A percentile compares a stretch with the other conserved stretches of the same genome.
Evolutionary conservation across 163 green algal species (phyloP).

Genomic region (Chlorella variabilis): DNA sequence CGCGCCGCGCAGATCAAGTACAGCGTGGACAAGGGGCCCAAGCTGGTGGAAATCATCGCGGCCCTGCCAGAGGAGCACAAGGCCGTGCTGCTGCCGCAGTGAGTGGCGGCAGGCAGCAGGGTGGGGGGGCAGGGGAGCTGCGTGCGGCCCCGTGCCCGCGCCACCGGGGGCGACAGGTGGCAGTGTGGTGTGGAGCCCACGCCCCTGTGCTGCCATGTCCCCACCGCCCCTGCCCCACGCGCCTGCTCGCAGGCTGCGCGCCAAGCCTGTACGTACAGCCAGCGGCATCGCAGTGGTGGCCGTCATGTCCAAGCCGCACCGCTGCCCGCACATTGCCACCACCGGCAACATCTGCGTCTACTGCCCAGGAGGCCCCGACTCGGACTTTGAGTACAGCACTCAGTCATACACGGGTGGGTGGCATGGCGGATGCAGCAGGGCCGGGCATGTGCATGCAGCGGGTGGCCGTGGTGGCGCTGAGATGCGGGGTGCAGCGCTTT

Average conservation of each 20-base stretch:
- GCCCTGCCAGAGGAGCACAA: conserved; percentile 91
- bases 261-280: conserved; percentile 94
- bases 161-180: too few relatives aligned
- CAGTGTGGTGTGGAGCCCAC: too few relatives aligned
- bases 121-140: not conserved
- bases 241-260: conserved; percentile 61
- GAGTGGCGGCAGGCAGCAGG: not conserved
- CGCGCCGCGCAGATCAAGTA: conserved; percentile 51
- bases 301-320: conserved; percentile 98
- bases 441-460: too few relatives aligned
- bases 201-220: too few relatives aligned
- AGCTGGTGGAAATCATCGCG: conserved; percentile 98
- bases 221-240: not conserved
- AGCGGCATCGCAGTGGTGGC: conserved; percentile 97
- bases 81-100: conserved; percentile 81
- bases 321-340: conserved; percentile 94
- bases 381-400: conserved; percentile 98
- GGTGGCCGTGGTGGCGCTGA: too few relatives aligned
- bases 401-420: conserved; percentile 89
- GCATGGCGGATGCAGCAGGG: too few relatives aligned
- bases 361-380: conserved; percentile 96
- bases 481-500: not conserved
- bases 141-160: too few relatives aligned
- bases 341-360: conserved; percentile 99
- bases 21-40: conserved; percentile 67